Percentiles rank a stretch among this genome's conserved stretches.
Conservation (phyloP, 1,284 basidiomycete genomes). For the Austroboletus novae-zelandiae region DNA sequence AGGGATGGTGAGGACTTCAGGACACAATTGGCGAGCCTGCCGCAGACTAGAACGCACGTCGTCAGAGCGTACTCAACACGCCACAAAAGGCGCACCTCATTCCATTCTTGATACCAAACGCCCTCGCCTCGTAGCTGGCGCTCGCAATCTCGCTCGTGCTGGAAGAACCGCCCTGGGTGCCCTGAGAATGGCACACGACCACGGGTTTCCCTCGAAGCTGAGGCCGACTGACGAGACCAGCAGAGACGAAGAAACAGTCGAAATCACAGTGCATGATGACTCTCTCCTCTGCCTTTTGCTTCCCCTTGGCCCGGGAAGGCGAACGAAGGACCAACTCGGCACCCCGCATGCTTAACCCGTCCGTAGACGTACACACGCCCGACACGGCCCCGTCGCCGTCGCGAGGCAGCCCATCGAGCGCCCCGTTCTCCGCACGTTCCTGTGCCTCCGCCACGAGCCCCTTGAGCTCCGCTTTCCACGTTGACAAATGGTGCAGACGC, state of each 20-base stretch:
- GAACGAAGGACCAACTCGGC: constrained; percentile 49
- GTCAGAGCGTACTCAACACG: not conserved
- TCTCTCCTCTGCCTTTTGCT: constrained; percentile 52
- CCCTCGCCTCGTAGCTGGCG: constrained; percentile 90
- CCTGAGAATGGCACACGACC: constrained; percentile 94
- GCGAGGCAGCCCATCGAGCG: constrained; percentile 7
- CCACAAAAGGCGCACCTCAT: constrained; percentile 66
- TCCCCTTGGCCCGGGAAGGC: constrained; percentile 53
- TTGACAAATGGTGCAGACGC: constrained; percentile 87
- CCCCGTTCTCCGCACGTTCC: constrained; percentile 56
- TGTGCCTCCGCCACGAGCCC: constrained; percentile 79
- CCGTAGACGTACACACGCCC: constrained; percentile 28
- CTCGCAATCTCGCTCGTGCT: constrained; percentile 96
- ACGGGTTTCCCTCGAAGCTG: constrained; percentile 83
- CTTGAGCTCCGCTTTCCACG: constrained; percentile 90
- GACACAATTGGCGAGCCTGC: constrained; percentile 79
- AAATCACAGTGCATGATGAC: constrained; percentile 96
- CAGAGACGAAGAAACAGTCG: constrained; percentile 96
- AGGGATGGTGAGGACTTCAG: constrained; percentile 77
- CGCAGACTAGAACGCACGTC: constrained; percentile 57
- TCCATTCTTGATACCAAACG: constrained; percentile 87
- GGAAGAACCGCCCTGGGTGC: constrained; percentile 57
- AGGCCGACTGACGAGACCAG: constrained; percentile 76
- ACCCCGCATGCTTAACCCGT: constrained; percentile 56
- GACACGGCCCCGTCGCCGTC: constrained; percentile 13